Conservation (phyloP, 129 eudicot species). For the Centrapalus pauciflorus region DNA sequence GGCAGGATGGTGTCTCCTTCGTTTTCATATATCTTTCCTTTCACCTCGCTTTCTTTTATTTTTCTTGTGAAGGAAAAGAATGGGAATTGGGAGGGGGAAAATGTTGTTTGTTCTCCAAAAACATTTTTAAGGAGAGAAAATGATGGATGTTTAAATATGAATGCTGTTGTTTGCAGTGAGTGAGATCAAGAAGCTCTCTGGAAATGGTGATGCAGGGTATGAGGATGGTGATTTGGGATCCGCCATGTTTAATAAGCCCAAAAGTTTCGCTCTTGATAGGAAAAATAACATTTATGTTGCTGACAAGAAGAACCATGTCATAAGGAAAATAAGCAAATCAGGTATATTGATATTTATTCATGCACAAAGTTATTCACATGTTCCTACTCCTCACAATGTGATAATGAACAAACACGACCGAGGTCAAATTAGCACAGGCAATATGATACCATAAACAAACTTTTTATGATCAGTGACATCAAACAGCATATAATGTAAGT, state of each 20-base stretch:
- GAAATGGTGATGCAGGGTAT: slow-evolving; percentile 50
- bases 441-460: too few relatives aligned
- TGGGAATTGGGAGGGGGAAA: background rate
- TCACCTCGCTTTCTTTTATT: too few relatives aligned
- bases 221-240: slow-evolving; percentile 68
- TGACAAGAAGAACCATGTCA: slow-evolving; percentile 57
- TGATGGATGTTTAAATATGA: background rate
- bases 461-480: too few relatives aligned
- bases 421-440: too few relatives aligned
- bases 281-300: slow-evolving; percentile 83
- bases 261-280: slow-evolving; percentile 63
- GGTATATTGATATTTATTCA: slow-evolving; percentile 29
- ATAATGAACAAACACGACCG: too few relatives aligned
- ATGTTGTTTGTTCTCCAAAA: too few relatives aligned
- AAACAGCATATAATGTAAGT: too few relatives aligned
- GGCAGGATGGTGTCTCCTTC: too few relatives aligned
- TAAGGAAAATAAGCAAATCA: slow-evolving; percentile 72
- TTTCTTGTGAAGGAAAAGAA: too few relatives aligned
- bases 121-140: too few relatives aligned
- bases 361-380: background rate
- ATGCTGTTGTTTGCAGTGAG: slow-evolving; percentile 38
- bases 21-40: too few relatives aligned
- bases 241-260: slow-evolving; percentile 65
- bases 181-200: slow-evolving; percentile 46
- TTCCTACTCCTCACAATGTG: background rate